A percentile compares a stretch with the other conserved stretches of the same genome.
phyloP scores from a whole-genome alignment of 371 early-diverging fungal genomes.

The Apophysomyces ossiformis region DNA sequence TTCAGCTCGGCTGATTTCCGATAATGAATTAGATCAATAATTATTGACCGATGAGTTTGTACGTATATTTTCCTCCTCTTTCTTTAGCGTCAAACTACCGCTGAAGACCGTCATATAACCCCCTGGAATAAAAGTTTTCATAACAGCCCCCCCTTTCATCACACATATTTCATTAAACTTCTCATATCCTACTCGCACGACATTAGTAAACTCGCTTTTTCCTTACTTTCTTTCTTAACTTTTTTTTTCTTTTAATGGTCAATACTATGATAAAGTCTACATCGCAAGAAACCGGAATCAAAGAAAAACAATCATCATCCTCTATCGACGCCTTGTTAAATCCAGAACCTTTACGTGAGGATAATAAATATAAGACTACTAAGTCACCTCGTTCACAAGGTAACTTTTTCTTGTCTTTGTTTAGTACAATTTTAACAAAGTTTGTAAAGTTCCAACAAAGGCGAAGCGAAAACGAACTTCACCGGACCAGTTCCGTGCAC shows the following conservation, averaged over 20 bases:
- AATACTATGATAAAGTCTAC: background rate
- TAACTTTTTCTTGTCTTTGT: background rate
- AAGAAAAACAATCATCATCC: slow-evolving; percentile 10
- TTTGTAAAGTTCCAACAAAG: slow-evolving; percentile 24
- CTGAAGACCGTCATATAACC: slow-evolving; percentile 5
- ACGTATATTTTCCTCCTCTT: background rate
- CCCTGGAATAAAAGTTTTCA: slow-evolving; percentile 9
- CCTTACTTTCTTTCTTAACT: background rate
- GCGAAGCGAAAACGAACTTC: slow-evolving; percentile 79
- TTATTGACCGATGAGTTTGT: slow-evolving; percentile 6
- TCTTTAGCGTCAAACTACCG: slow-evolving; percentile 6
- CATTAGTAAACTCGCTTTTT: background rate
- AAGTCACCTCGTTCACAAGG: slow-evolving; percentile 6
- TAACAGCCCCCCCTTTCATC: slow-evolving; percentile 7
- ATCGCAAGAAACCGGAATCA: background rate
- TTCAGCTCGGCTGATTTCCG: slow-evolving; percentile 8
- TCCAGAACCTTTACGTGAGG: slow-evolving; percentile 15
- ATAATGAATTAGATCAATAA: slow-evolving; percentile 5
- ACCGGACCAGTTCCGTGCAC: slow-evolving; percentile 71
- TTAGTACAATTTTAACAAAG: background rate
- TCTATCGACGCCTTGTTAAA: slow-evolving; percentile 21
- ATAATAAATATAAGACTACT: slow-evolving; percentile 11
- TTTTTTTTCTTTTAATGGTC: background rate
- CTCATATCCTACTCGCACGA: slow-evolving; percentile 5
- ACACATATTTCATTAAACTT: slow-evolving; percentile 11